These are phyloP conservation scores for Pulveroboletus sp. DNA, from an alignment of 768 basidiomycete genomes.

Conservation along the genomic window DNA sequence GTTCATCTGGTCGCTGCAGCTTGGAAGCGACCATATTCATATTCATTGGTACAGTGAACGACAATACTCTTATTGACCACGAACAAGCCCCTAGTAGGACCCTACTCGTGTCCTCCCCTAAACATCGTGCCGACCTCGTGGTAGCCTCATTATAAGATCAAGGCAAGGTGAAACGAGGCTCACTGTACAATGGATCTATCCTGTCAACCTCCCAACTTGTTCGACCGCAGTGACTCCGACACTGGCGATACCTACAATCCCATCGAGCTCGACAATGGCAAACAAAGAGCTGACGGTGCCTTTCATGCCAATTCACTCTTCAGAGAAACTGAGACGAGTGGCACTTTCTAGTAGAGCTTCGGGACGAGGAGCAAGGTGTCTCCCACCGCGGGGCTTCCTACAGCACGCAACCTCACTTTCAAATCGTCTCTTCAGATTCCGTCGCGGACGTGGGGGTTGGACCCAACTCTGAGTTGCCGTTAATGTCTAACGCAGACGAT, in stretches of 20 bases:
- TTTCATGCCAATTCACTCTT: not conserved
- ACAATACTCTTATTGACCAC: no score
- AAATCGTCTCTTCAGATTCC: no score
- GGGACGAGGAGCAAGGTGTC: no score
- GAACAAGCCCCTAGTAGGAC: no score
- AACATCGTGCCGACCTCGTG: constrained; percentile 3
- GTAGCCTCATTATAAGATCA: constrained; percentile 5
- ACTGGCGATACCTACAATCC: not conserved
- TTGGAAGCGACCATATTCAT: no score
- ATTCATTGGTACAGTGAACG: no score
- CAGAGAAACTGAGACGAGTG: not conserved
- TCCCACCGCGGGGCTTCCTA: no score
- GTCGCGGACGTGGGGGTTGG: no score
- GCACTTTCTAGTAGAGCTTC: not conserved
- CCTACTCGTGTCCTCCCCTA: not conserved
- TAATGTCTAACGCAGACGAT: no score
- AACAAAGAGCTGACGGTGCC: constrained; percentile 16
- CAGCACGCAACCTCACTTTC: no score
- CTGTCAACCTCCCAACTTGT: constrained; percentile 11
- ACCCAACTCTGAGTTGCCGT: no score
- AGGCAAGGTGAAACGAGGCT: not conserved
- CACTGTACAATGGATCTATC: constrained; percentile 7
- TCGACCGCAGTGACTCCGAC: not conserved
- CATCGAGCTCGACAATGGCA: constrained; percentile 15
- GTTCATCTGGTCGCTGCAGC: no score